Evolutionary conservation across 2,329 filamentous ascomycete genomes (phyloP).

Genomic region (Cladorrhinum sp.): DNA sequence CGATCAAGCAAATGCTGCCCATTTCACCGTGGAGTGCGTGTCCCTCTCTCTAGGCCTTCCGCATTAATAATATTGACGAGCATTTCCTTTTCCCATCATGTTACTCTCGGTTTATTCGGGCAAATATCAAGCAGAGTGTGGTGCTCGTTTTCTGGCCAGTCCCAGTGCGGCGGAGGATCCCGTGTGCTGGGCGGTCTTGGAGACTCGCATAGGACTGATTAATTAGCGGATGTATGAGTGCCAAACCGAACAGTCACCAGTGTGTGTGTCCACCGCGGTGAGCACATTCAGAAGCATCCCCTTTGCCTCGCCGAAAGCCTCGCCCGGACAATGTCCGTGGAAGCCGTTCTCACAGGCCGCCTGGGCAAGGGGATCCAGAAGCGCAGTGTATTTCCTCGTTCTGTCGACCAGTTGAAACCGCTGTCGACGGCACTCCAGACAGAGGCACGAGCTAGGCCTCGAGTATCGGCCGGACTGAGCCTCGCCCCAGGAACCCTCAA

Average conservation of each 20-base stretch:
- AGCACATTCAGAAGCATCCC: background rate
- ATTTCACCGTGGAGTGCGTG: background rate
- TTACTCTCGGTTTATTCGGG: conserved; percentile 4
- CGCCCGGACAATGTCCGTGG: background rate
- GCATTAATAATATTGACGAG: conserved; percentile 1
- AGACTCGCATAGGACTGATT: background rate
- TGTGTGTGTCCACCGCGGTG: background rate
- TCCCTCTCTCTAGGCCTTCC: background rate
- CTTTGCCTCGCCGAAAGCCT: background rate
- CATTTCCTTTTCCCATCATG: background rate
- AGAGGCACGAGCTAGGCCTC: background rate
- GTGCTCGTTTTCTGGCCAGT: conserved; percentile 7
- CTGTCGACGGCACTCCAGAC: conserved; percentile 3
- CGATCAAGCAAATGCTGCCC: conserved; percentile 1
- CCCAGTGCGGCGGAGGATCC: background rate
- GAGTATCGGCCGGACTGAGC: conserved; percentile 2
- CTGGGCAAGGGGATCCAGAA: background rate
- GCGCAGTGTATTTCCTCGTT: background rate
- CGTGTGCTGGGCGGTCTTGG: background rate
- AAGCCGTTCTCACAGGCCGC: background rate
- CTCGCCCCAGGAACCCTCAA: background rate
- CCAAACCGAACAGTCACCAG: too few relatives aligned
- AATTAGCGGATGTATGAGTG: too few relatives aligned
- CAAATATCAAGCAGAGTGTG: background rate
- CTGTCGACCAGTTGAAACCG: background rate